Conservation (phyloP, 73 alveolate genomes). For the Paraurostyla sp. region DNA sequence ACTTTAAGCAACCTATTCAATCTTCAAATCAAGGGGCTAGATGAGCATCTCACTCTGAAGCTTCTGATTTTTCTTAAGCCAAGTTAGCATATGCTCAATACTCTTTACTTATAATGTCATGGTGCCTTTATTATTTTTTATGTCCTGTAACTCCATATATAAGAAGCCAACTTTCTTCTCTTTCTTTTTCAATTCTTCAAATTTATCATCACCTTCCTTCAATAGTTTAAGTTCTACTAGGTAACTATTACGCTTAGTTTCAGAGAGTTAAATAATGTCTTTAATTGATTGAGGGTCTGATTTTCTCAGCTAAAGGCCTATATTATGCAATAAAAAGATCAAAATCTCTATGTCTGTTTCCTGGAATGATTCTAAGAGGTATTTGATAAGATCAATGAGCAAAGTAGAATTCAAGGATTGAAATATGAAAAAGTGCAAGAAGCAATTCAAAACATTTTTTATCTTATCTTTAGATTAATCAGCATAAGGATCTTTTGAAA, state of each 20-base stretch:
- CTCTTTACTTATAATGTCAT: slow-evolving; percentile 48
- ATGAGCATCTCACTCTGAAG: slow-evolving; percentile 61
- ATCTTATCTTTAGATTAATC: slow-evolving; percentile 12
- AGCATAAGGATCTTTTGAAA: not conserved
- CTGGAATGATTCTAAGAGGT: slow-evolving; percentile 30
- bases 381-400: slow-evolving; percentile 58
- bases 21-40: slow-evolving; percentile 60
- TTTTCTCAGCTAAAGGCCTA: slow-evolving; percentile 70
- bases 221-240: slow-evolving; percentile 30
- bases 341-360: slow-evolving; percentile 65
- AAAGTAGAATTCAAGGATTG: slow-evolving; percentile 42
- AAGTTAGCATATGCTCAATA: slow-evolving; percentile 56
- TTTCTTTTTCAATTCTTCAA: slow-evolving; percentile 14
- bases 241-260: slow-evolving; percentile 48
- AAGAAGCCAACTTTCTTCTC: slow-evolving; percentile 67
- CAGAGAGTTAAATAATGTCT: slow-evolving; percentile 51
- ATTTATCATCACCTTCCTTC: not conserved
- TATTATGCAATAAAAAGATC: slow-evolving; percentile 72
- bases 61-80: slow-evolving; percentile 66
- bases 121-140: slow-evolving; percentile 67
- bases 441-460: slow-evolving; percentile 62
- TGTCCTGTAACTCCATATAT: slow-evolving; percentile 63
- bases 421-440: slow-evolving; percentile 71
- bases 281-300: slow-evolving; percentile 61
- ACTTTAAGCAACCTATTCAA: not conserved